phyloP scores from a whole-genome alignment of 2,329 filamentous ascomycete genomes.

The Rutstroemia sp. region DNA sequence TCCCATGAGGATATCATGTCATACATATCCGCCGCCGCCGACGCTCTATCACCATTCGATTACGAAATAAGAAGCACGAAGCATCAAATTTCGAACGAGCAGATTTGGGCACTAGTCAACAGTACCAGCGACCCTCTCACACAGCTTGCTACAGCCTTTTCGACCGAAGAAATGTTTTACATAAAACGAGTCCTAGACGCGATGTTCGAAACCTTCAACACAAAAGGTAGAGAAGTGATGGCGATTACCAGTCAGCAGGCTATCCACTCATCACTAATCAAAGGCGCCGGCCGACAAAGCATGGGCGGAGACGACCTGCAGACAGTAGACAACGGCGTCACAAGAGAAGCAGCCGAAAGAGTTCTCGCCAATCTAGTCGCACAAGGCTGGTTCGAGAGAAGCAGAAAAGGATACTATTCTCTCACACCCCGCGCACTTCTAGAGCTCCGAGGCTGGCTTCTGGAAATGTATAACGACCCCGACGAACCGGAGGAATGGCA shows the following conservation, averaged over 20 bases:
- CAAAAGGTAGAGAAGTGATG: slow-evolving; percentile 70
- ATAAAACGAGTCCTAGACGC: slow-evolving; percentile 80
- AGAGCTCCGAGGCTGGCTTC: slow-evolving; percentile 76
- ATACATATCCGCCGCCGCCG: slow-evolving; percentile 64
- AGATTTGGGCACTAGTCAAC: slow-evolving; percentile 82
- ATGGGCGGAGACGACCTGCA: slow-evolving; percentile 24
- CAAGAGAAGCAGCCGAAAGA: slow-evolving; percentile 68
- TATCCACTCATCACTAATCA: slow-evolving; percentile 58
- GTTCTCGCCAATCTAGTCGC: slow-evolving; percentile 63
- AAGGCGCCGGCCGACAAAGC: slow-evolving; percentile 33
- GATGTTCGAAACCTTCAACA: slow-evolving; percentile 90
- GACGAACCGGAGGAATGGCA: slow-evolving; percentile 54
- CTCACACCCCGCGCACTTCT: slow-evolving; percentile 72
- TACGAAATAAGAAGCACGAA: slow-evolving; percentile 73
- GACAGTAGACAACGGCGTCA: slow-evolving; percentile 50
- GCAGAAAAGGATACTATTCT: slow-evolving; percentile 62
- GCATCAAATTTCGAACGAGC: slow-evolving; percentile 59
- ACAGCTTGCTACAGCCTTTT: slow-evolving; percentile 76
- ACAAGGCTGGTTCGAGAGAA: slow-evolving; percentile 81
- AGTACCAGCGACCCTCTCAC: slow-evolving; percentile 77
- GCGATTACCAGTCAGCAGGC: slow-evolving; percentile 76
- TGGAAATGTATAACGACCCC: slow-evolving; percentile 83
- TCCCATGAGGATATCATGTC: slow-evolving; percentile 59
- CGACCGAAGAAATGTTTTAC: slow-evolving; percentile 79
- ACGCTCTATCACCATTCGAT: slow-evolving; percentile 71